A percentile compares a stretch with the other conserved stretches of the same genome.
Evolutionary conservation across 345 rosid genomes (phyloP).

Genomic region (Citrus sp.): DNA sequence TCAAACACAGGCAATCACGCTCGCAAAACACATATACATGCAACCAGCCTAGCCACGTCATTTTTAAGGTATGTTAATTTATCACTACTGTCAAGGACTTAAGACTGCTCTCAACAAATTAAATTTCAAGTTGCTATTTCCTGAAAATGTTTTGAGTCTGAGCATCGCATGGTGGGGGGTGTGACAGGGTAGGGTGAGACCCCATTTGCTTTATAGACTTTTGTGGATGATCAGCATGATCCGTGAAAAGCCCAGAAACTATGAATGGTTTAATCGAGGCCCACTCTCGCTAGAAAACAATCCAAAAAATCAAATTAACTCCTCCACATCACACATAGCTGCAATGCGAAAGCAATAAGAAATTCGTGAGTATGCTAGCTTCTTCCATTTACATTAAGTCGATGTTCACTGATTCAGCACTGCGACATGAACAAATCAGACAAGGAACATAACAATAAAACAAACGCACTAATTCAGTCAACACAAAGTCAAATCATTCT

Average conservation of each 20-base stretch:
- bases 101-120: neutral
- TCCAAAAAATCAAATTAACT: neutral
- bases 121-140: too few relatives aligned
- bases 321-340: too few relatives aligned
- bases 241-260: neutral
- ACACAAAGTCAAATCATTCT: neutral
- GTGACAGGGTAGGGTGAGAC: neutral
- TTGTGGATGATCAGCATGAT: neutral
- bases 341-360: too few relatives aligned
- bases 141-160: neutral
- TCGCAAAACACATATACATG: too few relatives aligned
- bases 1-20: too few relatives aligned
- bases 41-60: too few relatives aligned
- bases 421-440: too few relatives aligned
- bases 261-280: neutral
- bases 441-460: neutral
- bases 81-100: neutral
- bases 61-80: too few relatives aligned
- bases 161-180: neutral
- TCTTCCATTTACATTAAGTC: too few relatives aligned
- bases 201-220: neutral
- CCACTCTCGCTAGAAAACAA: neutral
- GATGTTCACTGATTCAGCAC: too few relatives aligned
- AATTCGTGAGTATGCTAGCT: too few relatives aligned
- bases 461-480: neutral